Evolutionary conservation across 1,284 basidiomycete genomes (phyloP).

Genomic region (Athelia psychrophila): DNA sequence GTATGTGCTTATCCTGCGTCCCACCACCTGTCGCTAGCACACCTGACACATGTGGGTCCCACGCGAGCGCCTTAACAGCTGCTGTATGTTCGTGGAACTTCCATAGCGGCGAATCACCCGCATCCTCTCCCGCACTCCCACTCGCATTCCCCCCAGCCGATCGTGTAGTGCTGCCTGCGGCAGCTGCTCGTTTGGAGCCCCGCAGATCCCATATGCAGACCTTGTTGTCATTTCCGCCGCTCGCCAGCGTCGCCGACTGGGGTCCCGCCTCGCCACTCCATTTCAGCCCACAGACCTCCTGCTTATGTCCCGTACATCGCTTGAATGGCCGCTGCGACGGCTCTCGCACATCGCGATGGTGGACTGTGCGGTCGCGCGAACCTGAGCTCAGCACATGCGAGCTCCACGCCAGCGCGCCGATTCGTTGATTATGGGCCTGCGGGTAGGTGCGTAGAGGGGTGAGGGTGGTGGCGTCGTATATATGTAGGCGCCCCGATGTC

Average conservation of each 20-base stretch:
- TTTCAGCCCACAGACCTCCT: constrained; percentile 95
- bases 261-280: constrained; percentile 75
- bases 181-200: constrained; percentile 48
- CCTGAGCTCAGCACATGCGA: constrained; percentile 86
- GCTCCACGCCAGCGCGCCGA: constrained; percentile 96
- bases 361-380: constrained; percentile 87
- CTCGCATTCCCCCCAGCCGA: constrained; percentile 15
- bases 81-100: constrained; percentile 97
- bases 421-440: constrained; percentile 84
- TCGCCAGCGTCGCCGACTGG: constrained; percentile 76
- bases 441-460: constrained; percentile 83
- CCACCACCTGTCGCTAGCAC: constrained; percentile 96
- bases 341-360: constrained; percentile 90
- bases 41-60: constrained; percentile 94
- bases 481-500: constrained; percentile 82
- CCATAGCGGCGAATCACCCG: constrained; percentile 72
- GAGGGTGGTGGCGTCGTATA: constrained; percentile 90
- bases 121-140: constrained; percentile 35
- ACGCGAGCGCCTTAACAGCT: constrained; percentile 96
- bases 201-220: constrained; percentile 93
- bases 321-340: constrained; percentile 70
- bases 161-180: constrained; percentile 11
- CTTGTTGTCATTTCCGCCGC: constrained; percentile 98
- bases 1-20: constrained; percentile 95
- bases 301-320: constrained; percentile 80